These are phyloP conservation scores for Platismatia glauca DNA, from an alignment of 495 filamentous ascomycete species.

Conservation along the genomic window DNA sequence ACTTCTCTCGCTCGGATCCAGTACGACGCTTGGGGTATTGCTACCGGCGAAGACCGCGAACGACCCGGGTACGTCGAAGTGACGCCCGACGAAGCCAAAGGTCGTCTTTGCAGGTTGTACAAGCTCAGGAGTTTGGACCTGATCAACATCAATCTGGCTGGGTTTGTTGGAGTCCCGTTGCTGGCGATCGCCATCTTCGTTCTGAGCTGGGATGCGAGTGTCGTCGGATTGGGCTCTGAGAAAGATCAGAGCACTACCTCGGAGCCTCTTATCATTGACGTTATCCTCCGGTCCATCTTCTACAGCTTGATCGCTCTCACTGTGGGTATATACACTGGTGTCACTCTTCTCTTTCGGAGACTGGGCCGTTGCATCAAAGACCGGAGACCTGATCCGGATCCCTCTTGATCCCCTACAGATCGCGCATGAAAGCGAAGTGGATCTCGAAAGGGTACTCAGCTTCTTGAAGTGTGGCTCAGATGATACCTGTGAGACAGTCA, in stretches of 20 bases:
- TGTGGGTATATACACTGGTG: not conserved
- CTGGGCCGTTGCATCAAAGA: not conserved
- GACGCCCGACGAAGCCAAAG: slow-evolving; percentile 17
- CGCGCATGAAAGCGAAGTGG: not conserved
- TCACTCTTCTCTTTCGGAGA: not conserved
- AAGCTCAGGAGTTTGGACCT: slow-evolving; percentile 15
- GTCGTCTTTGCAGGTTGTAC: slow-evolving; percentile 13
- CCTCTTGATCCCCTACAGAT: not conserved
- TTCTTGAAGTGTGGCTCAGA: not conserved
- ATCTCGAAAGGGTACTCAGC: not conserved
- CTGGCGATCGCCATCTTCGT: slow-evolving; percentile 10
- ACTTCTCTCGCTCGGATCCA: slow-evolving; percentile 25
- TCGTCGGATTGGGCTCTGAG: not conserved
- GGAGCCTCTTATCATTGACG: slow-evolving; percentile 2
- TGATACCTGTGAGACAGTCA: not conserved
- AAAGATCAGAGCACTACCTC: not conserved
- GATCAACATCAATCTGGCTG: slow-evolving; percentile 15
- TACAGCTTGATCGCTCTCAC: not conserved
- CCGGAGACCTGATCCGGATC: not conserved
- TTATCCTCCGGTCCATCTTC: not conserved
- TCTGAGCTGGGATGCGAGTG: slow-evolving; percentile 7
- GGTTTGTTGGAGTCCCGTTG: slow-evolving; percentile 7
- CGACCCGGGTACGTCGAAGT: slow-evolving; percentile 17
- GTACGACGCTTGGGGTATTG: slow-evolving; percentile 22
- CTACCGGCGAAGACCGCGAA: slow-evolving; percentile 21